These are phyloP conservation scores for Dothideomycetes sp. DNA, from an alignment of 2,329 filamentous ascomycete genomes.

Conservation along the genomic window DNA sequence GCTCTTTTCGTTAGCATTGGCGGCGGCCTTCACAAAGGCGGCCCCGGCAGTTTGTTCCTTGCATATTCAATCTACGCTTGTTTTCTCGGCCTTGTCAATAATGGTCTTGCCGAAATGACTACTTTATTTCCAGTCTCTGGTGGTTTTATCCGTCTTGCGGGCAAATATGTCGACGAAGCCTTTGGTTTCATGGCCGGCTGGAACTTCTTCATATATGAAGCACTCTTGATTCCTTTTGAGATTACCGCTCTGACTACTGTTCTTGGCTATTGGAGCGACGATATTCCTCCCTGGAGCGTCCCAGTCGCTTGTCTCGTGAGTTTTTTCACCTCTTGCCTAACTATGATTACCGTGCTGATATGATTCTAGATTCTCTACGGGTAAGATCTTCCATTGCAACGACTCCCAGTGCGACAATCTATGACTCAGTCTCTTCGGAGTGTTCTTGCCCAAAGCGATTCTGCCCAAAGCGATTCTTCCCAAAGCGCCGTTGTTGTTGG, in stretches of 20 bases:
- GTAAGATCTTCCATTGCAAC: background rate
- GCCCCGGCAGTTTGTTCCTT: conserved; percentile 43
- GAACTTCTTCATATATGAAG: conserved; percentile 40
- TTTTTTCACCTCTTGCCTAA: background rate
- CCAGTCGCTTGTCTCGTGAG: conserved; percentile 7
- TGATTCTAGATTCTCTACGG: conserved; percentile 1
- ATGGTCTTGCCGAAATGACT: conserved; percentile 54
- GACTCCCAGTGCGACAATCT: too few species aligned
- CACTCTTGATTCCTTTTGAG: conserved; percentile 37
- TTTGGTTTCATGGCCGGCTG: conserved; percentile 44
- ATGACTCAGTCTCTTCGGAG: too few species aligned
- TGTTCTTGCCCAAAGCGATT: conserved; percentile 5
- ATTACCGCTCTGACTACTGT: conserved; percentile 31
- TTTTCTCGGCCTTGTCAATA: conserved; percentile 51
- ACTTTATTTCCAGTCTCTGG: conserved; percentile 50
- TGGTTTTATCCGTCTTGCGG: conserved; percentile 50
- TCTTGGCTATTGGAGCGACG: conserved; percentile 26
- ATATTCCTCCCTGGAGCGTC: conserved; percentile 28
- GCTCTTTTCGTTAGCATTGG: conserved; percentile 39
- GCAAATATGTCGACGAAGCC: conserved; percentile 51
- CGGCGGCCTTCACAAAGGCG: conserved; percentile 37
- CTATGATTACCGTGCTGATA: conserved; percentile 4
- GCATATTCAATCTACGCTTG: conserved; percentile 46
- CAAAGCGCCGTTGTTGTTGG: conserved; percentile 6
- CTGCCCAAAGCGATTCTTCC: conserved; percentile 4